A percentile compares a stretch with the other conserved stretches of the same genome.
Evolutionary conservation across 2,329 filamentous ascomycete species (phyloP).

Genomic region (Akanthomyces uredinophilus): DNA sequence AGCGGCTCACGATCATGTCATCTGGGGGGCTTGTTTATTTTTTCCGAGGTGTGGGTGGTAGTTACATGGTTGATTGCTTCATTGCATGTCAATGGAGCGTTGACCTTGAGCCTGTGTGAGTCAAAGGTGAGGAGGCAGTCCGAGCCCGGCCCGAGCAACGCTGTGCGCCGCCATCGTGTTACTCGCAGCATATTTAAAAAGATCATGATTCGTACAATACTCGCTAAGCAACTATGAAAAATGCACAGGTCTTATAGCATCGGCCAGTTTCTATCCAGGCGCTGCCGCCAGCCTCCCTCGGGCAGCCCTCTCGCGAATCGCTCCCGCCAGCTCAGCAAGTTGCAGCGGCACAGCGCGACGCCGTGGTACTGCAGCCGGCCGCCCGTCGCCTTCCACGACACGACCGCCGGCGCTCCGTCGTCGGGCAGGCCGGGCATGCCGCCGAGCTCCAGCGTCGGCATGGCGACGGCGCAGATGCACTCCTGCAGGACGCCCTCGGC

Average conservation of each 20-base stretch:
- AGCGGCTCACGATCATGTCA: too few species aligned
- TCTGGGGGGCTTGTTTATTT: too few species aligned
- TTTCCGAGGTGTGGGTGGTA: too few species aligned
- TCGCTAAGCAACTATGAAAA: neutral
- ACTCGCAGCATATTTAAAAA: neutral
- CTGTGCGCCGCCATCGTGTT: too few species aligned
- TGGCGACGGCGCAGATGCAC: neutral
- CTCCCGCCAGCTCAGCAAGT: conserved; percentile 5
- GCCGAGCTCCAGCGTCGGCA: conserved; percentile 6
- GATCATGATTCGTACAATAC: neutral
- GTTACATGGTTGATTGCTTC: too few species aligned
- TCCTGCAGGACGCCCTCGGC: neutral
- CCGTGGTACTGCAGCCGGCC: conserved; percentile 6
- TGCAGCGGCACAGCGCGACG: conserved; percentile 9
- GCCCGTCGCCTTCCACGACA: conserved; percentile 4
- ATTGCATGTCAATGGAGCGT: too few species aligned
- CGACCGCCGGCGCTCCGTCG: neutral
- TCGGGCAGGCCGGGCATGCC: neutral
- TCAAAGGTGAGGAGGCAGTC: too few species aligned
- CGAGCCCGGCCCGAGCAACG: too few species aligned
- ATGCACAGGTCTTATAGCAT: neutral
- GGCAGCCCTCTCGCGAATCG: neutral
- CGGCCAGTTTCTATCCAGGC: conserved; percentile 11
- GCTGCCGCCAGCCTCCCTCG: conserved; percentile 3
- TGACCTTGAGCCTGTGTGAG: too few species aligned